These are phyloP conservation scores for Aristolochia californica DNA, from an alignment of 164 flowering plant genomes.

Conservation along the genomic window DNA sequence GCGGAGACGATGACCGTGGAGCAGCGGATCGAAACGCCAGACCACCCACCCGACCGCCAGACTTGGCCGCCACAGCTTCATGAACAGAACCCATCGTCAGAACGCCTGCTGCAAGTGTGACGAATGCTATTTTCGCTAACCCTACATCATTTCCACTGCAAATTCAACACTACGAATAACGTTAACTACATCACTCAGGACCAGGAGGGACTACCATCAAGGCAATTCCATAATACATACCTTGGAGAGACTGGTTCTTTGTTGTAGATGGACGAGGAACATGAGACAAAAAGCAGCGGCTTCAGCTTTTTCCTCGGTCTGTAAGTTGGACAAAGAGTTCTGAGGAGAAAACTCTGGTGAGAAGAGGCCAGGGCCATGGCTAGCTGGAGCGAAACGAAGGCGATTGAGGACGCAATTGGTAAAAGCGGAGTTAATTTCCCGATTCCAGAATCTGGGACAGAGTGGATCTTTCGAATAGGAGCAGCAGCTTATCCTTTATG, in stretches of 20 bases:
- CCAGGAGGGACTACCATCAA: neutral
- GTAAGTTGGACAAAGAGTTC: conserved; percentile 23
- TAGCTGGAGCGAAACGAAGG: neutral
- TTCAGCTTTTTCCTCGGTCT: conserved; percentile 15
- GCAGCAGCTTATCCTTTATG: neutral
- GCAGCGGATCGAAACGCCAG: conserved; percentile 79
- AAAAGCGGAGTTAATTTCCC: no score
- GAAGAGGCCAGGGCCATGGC: conserved; percentile 36
- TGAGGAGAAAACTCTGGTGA: conserved; percentile 44
- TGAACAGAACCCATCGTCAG: conserved; percentile 60
- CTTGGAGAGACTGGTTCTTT: conserved; percentile 6
- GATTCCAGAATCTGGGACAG: no score
- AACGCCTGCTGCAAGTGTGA: conserved; percentile 67
- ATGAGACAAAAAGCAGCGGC: conserved; percentile 16
- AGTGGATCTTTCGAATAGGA: neutral
- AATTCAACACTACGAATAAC: neutral
- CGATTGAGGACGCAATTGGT: no score
- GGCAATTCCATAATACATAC: neutral
- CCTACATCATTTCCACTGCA: conserved; percentile 9
- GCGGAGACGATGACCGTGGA: conserved; percentile 59
- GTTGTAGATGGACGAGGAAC: conserved; percentile 12
- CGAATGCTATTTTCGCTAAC: conserved; percentile 57
- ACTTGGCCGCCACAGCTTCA: conserved; percentile 79
- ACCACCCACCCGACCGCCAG: conserved; percentile 93
- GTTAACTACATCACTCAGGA: neutral